Conservation (phyloP, 2,329 filamentous ascomycete genomes). For the Aspergillus pseudonomiae region DNA sequence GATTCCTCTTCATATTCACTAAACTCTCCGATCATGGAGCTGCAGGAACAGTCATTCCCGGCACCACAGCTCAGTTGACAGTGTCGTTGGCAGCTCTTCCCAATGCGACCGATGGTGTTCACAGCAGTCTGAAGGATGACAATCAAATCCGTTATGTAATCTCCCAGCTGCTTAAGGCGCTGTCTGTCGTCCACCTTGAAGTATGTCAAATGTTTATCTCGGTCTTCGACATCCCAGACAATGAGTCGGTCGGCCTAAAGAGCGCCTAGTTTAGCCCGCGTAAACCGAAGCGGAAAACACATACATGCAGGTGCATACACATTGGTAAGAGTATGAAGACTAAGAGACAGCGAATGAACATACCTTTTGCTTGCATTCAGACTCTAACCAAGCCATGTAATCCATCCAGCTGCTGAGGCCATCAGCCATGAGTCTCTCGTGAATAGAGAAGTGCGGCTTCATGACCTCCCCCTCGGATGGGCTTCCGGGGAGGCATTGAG, state of each 20-base stretch:
- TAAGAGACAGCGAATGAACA: background rate
- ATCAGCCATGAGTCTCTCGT: constrained; percentile 14
- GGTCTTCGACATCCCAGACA: constrained; percentile 7
- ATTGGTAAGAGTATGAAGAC: background rate
- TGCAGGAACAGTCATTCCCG: background rate
- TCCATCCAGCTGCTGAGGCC: constrained; percentile 18
- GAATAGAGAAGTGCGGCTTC: constrained; percentile 6
- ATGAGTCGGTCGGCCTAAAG: constrained; percentile 11
- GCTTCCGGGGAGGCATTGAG: background rate
- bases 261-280: background rate
- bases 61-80: constrained; percentile 6
- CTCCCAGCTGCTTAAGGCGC: constrained; percentile 13
- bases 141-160: constrained; percentile 17
- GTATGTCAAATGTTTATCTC: background rate
- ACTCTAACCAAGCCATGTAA: constrained; percentile 20
- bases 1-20: constrained; percentile 10
- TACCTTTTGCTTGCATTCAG: constrained; percentile 14
- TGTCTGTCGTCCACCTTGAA: constrained; percentile 15
- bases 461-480: background rate
- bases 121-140: constrained; percentile 15
- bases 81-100: constrained; percentile 8
- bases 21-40: constrained; percentile 11
- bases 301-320: background rate
- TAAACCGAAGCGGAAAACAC: background rate
- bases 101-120: constrained; percentile 9